Conservation (phyloP, 2,329 filamentous ascomycete genomes). For the Aureobasidium sp. region DNA sequence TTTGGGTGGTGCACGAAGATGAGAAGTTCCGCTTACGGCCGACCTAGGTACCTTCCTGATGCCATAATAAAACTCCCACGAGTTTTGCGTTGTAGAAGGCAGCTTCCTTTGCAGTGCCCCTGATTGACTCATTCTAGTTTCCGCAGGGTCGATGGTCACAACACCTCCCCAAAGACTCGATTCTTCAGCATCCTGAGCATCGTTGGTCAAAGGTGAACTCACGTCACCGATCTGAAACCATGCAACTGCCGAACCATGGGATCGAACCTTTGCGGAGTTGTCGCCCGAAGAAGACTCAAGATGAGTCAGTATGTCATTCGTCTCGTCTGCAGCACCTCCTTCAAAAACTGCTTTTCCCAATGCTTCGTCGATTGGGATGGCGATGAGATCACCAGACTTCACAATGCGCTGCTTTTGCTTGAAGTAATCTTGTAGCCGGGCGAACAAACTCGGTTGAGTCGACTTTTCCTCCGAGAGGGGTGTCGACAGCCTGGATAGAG, state of each 20-base stretch:
- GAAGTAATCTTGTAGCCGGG: constrained; percentile 82
- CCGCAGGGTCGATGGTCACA: constrained; percentile 75
- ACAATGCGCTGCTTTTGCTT: constrained; percentile 73
- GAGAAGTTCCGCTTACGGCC: constrained; percentile 50
- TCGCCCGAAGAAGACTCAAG: constrained; percentile 3
- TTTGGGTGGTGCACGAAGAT: constrained; percentile 26
- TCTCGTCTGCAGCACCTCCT: constrained; percentile 61
- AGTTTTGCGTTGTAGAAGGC: constrained; percentile 65
- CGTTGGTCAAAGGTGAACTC: constrained; percentile 34
- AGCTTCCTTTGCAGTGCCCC: constrained; percentile 77
- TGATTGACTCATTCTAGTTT: constrained; percentile 84
- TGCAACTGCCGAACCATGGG: constrained; percentile 47
- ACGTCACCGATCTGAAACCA: constrained; percentile 91
- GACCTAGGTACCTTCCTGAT: constrained; percentile 51
- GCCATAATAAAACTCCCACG: constrained; percentile 86
- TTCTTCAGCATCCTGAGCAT: constrained; percentile 49
- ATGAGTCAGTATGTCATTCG: constrained; percentile 30
- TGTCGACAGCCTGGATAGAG: constrained; percentile 78
- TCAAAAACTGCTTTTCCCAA: constrained; percentile 77
- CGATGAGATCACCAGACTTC: constrained; percentile 79
- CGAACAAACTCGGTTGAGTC: constrained; percentile 77
- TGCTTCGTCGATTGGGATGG: constrained; percentile 78
- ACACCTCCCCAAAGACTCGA: constrained; percentile 76
- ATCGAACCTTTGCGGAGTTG: constrained; percentile 30
- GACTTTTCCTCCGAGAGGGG: constrained; percentile 79